Base-by-base conservation (phyloP, 192 early-diverging fungal species). In the Podila verticillata region DNA sequence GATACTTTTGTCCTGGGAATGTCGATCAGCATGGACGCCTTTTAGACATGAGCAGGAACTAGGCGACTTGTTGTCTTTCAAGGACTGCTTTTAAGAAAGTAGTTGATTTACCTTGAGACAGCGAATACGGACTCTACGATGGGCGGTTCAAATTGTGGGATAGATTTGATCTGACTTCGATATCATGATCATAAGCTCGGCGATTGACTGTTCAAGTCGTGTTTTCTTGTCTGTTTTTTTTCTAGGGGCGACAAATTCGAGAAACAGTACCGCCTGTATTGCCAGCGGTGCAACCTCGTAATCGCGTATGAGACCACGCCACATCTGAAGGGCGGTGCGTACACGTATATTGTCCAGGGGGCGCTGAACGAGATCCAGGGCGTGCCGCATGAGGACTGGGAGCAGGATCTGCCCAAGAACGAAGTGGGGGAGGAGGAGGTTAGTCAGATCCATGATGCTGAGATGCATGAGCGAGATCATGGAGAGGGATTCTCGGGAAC, bases 341-440 rank as follows among this genome's bases (percentile, higher is more conserved):
- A 86, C 54, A 90, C 89, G 12, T 90, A 90, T 74, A 82, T 90
- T 57, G 73, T 88, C 26, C 86, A 90, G 48, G 86, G 87, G 30
- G 81, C 87, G 13, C 62, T 90, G 69, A 87, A 82, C 26, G 84
- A 90, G 60, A 80, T 80, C 35, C 89, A 90, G 73, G 87, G 89
- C 20, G 83, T 75, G 20, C 75, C 75, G n/a, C 75, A 70, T 15
- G 68, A 78, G 1, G 75, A 78, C 30, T 78, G 75, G 75, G 68
- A 78, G 22, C 31, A 63, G 75, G 68, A 62, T 4, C 47, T 78
- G 49, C 74, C 74, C 34, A 24, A 32, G 17, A 62, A 61, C 1
- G 28, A 20, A 19, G 6, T 24, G 4, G 7, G 13, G 24, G 66
- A 36, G 0, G n/a, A 54, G 24, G 22, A 26, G 15, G 15, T 9